Percentiles rank a stretch among this genome's conserved stretches.
phyloP scores from a whole-genome alignment of 768 basidiomycete genomes.

The Calocybe cyanea region DNA sequence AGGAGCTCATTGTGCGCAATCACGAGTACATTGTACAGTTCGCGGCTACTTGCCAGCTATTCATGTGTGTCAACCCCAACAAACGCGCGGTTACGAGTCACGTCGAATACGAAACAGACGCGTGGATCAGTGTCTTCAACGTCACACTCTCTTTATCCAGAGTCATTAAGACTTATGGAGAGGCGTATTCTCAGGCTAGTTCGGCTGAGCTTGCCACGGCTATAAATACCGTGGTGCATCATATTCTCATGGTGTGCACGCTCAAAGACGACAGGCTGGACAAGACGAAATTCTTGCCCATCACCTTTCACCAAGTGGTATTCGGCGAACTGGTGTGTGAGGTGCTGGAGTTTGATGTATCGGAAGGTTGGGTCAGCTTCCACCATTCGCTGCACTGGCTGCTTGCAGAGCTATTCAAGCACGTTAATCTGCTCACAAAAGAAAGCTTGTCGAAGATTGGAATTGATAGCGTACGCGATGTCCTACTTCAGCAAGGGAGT shows the following conservation, averaged over 20 bases:
- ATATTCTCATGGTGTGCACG: conserved; percentile 71
- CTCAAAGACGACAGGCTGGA: conserved; percentile 67
- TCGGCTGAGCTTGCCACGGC: conserved; percentile 60
- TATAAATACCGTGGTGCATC: conserved; percentile 63
- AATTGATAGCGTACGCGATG: conserved; percentile 50
- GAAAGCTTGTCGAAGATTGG: conserved; percentile 50
- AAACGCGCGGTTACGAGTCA: conserved; percentile 77
- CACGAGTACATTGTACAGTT: conserved; percentile 68
- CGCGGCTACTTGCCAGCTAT: conserved; percentile 76
- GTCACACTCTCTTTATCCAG: conserved; percentile 88
- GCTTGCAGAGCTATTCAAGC: conserved; percentile 84
- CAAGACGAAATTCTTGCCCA: conserved; percentile 55
- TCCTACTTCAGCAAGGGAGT: conserved; percentile 57
- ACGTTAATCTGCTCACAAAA: conserved; percentile 63
- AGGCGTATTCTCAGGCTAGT: conserved; percentile 63
- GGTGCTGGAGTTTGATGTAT: conserved; percentile 75
- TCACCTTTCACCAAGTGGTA: conserved; percentile 59
- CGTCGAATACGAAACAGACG: conserved; percentile 95
- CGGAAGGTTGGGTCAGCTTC: conserved; percentile 84
- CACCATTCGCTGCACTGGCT: conserved; percentile 93
- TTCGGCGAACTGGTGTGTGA: conserved; percentile 60
- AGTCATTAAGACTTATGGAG: conserved; percentile 86
- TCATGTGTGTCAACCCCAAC: conserved; percentile 93
- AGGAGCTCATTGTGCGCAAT: conserved; percentile 69
- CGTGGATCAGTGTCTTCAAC: conserved; percentile 96